These are phyloP conservation scores for Wallacemonas sp. DNA, from an alignment of 208 protist genomes.

Conservation along the genomic window DNA sequence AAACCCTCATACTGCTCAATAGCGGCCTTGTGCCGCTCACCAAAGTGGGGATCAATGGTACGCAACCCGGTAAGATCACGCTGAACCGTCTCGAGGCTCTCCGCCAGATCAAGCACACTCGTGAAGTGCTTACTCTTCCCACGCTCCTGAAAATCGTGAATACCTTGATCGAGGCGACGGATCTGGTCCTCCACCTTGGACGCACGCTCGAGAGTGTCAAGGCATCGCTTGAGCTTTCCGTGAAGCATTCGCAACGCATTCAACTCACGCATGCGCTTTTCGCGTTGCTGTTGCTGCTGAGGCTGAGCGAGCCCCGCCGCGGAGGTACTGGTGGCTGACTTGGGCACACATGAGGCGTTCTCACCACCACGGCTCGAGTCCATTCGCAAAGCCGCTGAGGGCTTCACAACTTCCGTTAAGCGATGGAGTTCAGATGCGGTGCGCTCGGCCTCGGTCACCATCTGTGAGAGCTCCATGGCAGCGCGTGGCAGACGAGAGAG, in stretches of 20 bases:
- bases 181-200: constrained; percentile 33
- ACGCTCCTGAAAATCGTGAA: constrained; percentile 8
- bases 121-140: neutral
- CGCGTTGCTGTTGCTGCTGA: neutral
- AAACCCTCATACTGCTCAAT: constrained; percentile 60
- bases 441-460: constrained; percentile 55
- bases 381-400: too few relatives aligned
- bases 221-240: constrained; percentile 51
- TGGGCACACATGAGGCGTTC: too few relatives aligned
- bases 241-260: constrained; percentile 39
- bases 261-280: constrained; percentile 22
- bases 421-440: constrained; percentile 46
- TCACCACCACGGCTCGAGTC: too few relatives aligned
- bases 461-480: constrained; percentile 66
- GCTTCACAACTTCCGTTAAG: constrained; percentile 37
- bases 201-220: constrained; percentile 44
- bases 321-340: too few relatives aligned
- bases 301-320: too few relatives aligned
- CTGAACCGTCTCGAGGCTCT: constrained; percentile 27
- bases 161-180: constrained; percentile 6
- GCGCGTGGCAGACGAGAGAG: constrained; percentile 70
- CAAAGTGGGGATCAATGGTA: constrained; percentile 54
- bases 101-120: constrained; percentile 28
- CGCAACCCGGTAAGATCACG: constrained; percentile 49
- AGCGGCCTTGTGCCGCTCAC: constrained; percentile 47